phyloP scores from a whole-genome alignment of 208 protist genomes.

The Leishmania lainsoni region DNA sequence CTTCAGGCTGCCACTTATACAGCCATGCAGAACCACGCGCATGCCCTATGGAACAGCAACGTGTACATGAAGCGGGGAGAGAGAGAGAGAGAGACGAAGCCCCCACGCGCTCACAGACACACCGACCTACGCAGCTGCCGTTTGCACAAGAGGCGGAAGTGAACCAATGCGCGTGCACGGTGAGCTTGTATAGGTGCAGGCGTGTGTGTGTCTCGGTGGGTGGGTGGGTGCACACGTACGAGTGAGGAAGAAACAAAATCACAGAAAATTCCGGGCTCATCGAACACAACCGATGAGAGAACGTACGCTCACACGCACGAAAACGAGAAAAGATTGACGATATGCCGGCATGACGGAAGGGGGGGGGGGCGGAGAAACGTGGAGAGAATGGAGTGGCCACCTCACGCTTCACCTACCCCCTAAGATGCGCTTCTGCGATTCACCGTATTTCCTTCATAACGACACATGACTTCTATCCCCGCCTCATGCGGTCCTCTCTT shows the following conservation, averaged over 20 bases:
- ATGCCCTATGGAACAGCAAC: neutral
- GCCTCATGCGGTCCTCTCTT: neutral
- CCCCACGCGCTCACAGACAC: neutral
- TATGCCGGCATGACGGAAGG: neutral
- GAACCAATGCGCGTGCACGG: neutral
- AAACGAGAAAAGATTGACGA: neutral
- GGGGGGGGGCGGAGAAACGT: neutral
- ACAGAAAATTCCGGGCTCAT: neutral
- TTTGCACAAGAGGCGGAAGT: neutral
- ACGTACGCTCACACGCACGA: neutral
- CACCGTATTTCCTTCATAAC: neutral
- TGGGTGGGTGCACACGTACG: neutral
- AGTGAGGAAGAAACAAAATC: neutral
- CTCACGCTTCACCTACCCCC: neutral
- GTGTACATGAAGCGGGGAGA: neutral
- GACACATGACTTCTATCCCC: neutral
- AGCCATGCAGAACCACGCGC: neutral
- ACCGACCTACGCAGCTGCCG: neutral
- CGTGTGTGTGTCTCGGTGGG: neutral
- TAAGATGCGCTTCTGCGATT: neutral
- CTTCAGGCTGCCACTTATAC: neutral
- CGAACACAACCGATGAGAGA: constrained; percentile 8
- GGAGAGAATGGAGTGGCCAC: neutral
- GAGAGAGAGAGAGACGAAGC: neutral
- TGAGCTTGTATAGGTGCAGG: too few relatives aligned